Evolutionary conservation across 306 rosid species (phyloP), one percentile per base, ranked within the genome.

Genomic region (Arachis hypogaea): DNA sequence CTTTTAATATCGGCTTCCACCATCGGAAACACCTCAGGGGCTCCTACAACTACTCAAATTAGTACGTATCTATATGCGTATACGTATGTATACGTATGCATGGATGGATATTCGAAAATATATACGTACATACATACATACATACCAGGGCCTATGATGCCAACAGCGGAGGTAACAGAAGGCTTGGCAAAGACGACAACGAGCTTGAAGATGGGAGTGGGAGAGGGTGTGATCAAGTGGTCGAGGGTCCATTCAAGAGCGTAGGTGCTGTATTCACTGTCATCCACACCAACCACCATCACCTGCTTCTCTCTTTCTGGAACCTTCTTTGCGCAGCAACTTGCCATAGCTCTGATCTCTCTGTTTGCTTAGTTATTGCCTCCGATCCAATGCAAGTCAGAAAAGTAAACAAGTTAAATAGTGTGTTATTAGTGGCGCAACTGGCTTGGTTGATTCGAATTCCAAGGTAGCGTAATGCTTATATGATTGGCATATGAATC

Each of bases 141-240:
- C 2, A 11, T 68, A 88, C 97, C 97, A 12, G 92, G 94, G n/a
- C 95, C 97, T n/a, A 82, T 72, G 64, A 90, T 69, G 14, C 95
- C 88, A 38, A 87, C 83, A 44, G 63, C 58, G 43, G 91, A 3
- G 64, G 66, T 1, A 51, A 85, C 57, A 61, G 76, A 0, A 70
- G 92, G 90, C 67, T 81, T 93, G 59, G 93, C 86, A 79, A 88
- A 81, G 56, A 88, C 87, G 58, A 90, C 63, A 76, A 90, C 56
- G 55, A 93, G 88, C 63, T 86, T 87, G 85, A 87, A 89, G 6
- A 82, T 76, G 14, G 74, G 33, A 67, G 63, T 74, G 1, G 65
- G 0, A 0, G 66, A 6, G 0, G 88, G 75, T 0, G 56, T 0
- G 67, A 91, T 49, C 78, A 87, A 81, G 60, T 85, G 95, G 22